Evolutionary conservation across 169 alveolate species (phyloP), one percentile per base, ranked within the genome.

Genomic region (Theileria annulata): DNA sequence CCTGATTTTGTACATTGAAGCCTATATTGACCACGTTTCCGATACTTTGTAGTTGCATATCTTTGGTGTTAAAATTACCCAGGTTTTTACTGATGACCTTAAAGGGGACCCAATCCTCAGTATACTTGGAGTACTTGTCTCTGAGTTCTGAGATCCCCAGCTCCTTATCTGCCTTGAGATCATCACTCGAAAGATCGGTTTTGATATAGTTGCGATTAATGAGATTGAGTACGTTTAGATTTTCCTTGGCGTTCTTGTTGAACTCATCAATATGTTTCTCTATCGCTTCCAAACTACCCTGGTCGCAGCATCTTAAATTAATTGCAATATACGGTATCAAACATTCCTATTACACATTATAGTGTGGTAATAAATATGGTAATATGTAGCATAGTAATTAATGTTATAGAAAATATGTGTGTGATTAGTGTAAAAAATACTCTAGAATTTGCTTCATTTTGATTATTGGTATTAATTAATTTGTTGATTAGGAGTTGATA

Each of bases 201-300:
- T 13, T 35, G 51, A 62, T 1, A 37, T 62, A 62, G 42, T 62
- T 62, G 69, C 74, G 74, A 42, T 70, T 68, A 13, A 74, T 68
- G 71, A 79, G 86, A 75, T 80, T 71, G 69, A 48, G 48, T 28
- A 54, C 49, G 68, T 63, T 79, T 31, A 72, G 87, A 72, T n/a
- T 82, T 60, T 27, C 63, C 77, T 69, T 63, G 85, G 35, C 25
- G 25, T 33, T 33, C 51, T 82, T 71, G 9, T 71, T 83, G 59
- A 91, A 79, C 63, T 86, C 84, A 15, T 79, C 66, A 3, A 94
- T 80, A 80, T 94, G 94, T 58, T 93, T 87, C 3, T 85, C 69
- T 0, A 96, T 80, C 0, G 97, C 96, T 23, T 93, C 97, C 42
- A 95, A 74, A n/a, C 95, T 93, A 17, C 98, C 97, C 58, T 85